phyloP scores from a whole-genome alignment of 2,329 filamentous ascomycete genomes.

The Sporothrix inflata region DNA sequence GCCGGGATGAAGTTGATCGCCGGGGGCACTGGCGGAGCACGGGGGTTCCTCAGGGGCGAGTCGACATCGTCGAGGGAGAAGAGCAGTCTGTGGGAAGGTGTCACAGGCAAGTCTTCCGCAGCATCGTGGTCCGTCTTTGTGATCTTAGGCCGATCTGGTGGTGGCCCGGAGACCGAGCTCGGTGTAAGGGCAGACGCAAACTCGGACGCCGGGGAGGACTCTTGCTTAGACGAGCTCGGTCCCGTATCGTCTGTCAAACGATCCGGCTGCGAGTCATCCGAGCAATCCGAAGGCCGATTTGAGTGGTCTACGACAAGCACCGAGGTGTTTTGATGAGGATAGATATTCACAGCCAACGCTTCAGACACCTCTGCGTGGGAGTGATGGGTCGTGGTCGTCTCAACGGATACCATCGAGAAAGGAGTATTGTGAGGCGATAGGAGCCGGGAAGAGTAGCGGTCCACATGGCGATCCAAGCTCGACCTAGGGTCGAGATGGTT shows the following conservation, averaged over 20 bases:
- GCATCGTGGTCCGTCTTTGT: conserved; percentile 42
- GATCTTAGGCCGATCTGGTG: background rate
- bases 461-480: conserved; percentile 56
- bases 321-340: conserved; percentile 66
- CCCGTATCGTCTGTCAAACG: conserved; percentile 28
- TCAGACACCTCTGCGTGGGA: conserved; percentile 64
- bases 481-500: conserved; percentile 38
- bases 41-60: conserved; percentile 65
- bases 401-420: conserved; percentile 64
- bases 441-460: conserved; percentile 56
- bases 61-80: conserved; percentile 59
- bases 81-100: conserved; percentile 56
- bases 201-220: conserved; percentile 36
- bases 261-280: conserved; percentile 39
- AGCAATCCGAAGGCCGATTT: conserved; percentile 52
- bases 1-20: conserved; percentile 65
- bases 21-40: conserved; percentile 58
- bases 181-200: background rate
- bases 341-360: conserved; percentile 64
- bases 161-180: conserved; percentile 5
- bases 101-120: conserved; percentile 46
- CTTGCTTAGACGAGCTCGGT: conserved; percentile 24
- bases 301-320: conserved; percentile 63
- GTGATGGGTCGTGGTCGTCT: conserved; percentile 56
- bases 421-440: conserved; percentile 62